Conservation (phyloP, 169 alveolate genomes). For the Eimeria brunetti region DNA sequence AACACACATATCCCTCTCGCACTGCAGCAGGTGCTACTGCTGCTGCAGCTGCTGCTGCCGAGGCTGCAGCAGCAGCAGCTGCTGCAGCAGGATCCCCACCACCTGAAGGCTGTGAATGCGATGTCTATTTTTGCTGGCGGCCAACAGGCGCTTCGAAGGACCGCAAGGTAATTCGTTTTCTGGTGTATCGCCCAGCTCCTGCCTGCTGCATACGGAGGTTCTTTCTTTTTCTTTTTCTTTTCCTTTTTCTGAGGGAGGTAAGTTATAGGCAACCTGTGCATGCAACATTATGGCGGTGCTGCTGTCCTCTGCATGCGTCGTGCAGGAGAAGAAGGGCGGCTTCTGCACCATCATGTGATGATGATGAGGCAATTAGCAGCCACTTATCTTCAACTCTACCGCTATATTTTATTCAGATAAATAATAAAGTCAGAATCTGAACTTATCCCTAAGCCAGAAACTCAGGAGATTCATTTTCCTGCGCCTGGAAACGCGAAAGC, state of each 20-base stretch:
- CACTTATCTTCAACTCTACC: not conserved
- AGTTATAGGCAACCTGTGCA: not conserved
- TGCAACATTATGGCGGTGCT: not conserved
- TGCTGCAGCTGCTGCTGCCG: not conserved
- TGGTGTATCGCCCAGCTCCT: too few species aligned
- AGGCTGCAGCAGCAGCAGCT: not conserved
- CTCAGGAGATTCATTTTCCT: not conserved
- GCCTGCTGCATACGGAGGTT: too few species aligned
- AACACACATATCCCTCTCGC: not conserved
- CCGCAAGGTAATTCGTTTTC: too few species aligned
- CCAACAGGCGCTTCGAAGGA: slow-evolving; percentile 40
- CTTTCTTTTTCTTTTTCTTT: too few species aligned
- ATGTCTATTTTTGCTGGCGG: slow-evolving; percentile 50
- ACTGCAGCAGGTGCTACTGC: too few species aligned
- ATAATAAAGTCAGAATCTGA: not conserved
- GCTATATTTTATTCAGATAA: not conserved
- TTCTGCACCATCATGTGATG: slow-evolving; percentile 46
- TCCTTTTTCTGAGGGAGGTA: not conserved
- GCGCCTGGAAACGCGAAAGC: not conserved
- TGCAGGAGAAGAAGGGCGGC: slow-evolving; percentile 45
- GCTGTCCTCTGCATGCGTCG: slow-evolving; percentile 7
- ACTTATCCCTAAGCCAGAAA: not conserved
- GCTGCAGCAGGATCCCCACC: slow-evolving; percentile 21
- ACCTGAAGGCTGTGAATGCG: slow-evolving; percentile 24
- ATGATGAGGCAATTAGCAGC: not conserved